These are phyloP conservation scores for Trapa incisa DNA, from an alignment of 345 rosid genomes.

Conservation along the genomic window DNA sequence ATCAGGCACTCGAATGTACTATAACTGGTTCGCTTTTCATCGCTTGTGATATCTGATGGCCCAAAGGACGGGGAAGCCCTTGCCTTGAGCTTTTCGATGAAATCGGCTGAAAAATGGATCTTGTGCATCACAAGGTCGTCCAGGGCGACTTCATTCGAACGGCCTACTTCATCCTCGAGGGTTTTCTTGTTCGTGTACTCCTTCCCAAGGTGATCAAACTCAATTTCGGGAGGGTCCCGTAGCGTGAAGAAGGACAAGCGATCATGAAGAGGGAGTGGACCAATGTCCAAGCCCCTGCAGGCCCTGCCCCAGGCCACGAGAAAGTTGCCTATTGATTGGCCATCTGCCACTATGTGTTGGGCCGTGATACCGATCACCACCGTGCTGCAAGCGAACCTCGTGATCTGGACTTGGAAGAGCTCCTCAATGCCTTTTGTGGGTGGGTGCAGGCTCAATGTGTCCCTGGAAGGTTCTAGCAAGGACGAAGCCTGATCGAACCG, in stretches of 20 bases:
- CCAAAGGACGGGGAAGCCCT: neutral
- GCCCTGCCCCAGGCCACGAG: slow-evolving; percentile 17
- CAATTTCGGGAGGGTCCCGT: slow-evolving; percentile 6
- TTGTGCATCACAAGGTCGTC: slow-evolving; percentile 11
- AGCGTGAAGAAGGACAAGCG: slow-evolving; percentile 4
- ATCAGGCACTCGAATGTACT: slow-evolving; percentile 9
- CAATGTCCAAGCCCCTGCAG: slow-evolving; percentile 9
- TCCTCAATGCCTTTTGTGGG: neutral
- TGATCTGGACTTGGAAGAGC: slow-evolving; percentile 13
- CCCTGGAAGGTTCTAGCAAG: slow-evolving; percentile 13
- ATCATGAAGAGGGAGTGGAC: slow-evolving; percentile 2
- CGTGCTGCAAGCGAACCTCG: slow-evolving; percentile 16
- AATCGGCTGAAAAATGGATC: slow-evolving; percentile 16
- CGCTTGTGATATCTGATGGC: neutral
- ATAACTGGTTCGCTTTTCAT: neutral
- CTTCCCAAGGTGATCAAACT: slow-evolving; percentile 12
- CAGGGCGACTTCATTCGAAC: too few species aligned
- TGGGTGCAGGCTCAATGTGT: neutral
- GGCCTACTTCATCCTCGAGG: neutral
- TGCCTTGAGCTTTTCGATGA: slow-evolving; percentile 12
- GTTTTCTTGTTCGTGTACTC: slow-evolving; percentile 11
- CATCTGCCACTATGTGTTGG: slow-evolving; percentile 10
- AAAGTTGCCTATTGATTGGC: slow-evolving; percentile 10
- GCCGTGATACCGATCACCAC: slow-evolving; percentile 10
- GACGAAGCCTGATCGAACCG: slow-evolving; percentile 11